These are phyloP conservation scores for Nepenthes gracilis DNA, from an alignment of 148 eudicot species.

Conservation along the genomic window DNA sequence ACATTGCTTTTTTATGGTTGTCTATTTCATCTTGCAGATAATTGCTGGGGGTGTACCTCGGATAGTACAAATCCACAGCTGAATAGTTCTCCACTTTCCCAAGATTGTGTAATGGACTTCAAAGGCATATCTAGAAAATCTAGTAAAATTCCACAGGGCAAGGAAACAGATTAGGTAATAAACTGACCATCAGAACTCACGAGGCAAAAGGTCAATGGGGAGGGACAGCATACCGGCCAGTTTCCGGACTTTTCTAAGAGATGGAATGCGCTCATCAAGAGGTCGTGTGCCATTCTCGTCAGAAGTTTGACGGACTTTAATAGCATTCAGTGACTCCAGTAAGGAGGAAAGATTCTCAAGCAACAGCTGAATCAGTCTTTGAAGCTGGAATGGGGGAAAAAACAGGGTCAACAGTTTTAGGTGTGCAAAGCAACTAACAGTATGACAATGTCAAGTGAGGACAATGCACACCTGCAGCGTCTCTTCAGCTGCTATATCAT, in stretches of 20 bases:
- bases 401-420: not conserved
- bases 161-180: not conserved
- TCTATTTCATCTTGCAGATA: not conserved
- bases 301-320: constrained; percentile 26
- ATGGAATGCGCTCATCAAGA: constrained; percentile 53
- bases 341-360: constrained; percentile 68
- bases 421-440: not conserved
- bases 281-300: constrained; percentile 25
- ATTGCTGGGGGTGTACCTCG: constrained; percentile 49
- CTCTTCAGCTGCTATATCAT: constrained; percentile 96
- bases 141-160: constrained; percentile 14
- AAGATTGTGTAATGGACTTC: constrained; percentile 70
- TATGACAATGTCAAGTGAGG: not conserved
- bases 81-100: constrained; percentile 87
- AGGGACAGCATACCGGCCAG: constrained; percentile 47
- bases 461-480: constrained; percentile 53
- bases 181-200: not conserved
- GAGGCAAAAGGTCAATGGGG: not conserved
- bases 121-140: constrained; percentile 89
- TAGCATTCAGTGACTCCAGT: constrained; percentile 39
- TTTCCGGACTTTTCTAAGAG: constrained; percentile 57
- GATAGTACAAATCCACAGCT: constrained; percentile 53
- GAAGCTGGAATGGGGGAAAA: constrained; percentile 45
- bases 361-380: constrained; percentile 59
- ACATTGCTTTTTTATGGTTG: not conserved